Conservation (phyloP, 768 basidiomycete genomes). For the Lepiota venenata region DNA sequence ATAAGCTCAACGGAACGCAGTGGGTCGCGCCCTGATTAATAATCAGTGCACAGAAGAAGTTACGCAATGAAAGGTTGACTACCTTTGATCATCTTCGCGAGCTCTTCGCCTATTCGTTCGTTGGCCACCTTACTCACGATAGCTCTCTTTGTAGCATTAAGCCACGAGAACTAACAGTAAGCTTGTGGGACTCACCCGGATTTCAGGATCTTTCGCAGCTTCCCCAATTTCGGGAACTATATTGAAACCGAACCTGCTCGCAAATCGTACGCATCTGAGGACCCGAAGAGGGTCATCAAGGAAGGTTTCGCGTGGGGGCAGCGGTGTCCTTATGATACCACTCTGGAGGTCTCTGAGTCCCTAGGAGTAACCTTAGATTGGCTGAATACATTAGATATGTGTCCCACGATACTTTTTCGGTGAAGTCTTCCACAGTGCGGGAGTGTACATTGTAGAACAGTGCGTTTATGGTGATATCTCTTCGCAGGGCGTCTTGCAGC, state of each 20-base stretch:
- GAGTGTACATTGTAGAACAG: slow-evolving; percentile 96
- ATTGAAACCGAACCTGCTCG: slow-evolving; percentile 83
- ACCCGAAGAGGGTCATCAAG: slow-evolving; percentile 92
- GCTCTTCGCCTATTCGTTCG: slow-evolving; percentile 88
- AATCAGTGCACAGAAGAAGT: background rate
- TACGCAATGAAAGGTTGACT: background rate
- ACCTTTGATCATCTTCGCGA: slow-evolving; percentile 95
- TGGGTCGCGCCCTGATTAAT: slow-evolving; percentile 63
- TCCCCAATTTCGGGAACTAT: slow-evolving; percentile 66
- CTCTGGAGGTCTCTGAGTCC: slow-evolving; percentile 81
- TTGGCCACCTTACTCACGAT: slow-evolving; percentile 79
- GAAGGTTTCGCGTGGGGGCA: slow-evolving; percentile 86
- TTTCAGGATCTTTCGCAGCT: slow-evolving; percentile 55
- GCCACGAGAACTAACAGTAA: slow-evolving; percentile 21
- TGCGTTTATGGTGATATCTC: slow-evolving; percentile 95
- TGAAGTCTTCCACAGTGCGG: slow-evolving; percentile 81
- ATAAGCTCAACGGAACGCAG: slow-evolving; percentile 74
- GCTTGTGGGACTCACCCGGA: slow-evolving; percentile 48
- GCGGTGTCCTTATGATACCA: slow-evolving; percentile 83
- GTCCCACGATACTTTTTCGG: slow-evolving; percentile 53
- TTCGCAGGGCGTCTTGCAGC: slow-evolving; percentile 80
- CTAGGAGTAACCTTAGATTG: slow-evolving; percentile 31
- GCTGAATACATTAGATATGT: background rate
- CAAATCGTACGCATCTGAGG: slow-evolving; percentile 88
- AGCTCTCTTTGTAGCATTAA: slow-evolving; percentile 43